phyloP scores from a whole-genome alignment of 352 stramenopile species.

The Pythium folliculosum region DNA sequence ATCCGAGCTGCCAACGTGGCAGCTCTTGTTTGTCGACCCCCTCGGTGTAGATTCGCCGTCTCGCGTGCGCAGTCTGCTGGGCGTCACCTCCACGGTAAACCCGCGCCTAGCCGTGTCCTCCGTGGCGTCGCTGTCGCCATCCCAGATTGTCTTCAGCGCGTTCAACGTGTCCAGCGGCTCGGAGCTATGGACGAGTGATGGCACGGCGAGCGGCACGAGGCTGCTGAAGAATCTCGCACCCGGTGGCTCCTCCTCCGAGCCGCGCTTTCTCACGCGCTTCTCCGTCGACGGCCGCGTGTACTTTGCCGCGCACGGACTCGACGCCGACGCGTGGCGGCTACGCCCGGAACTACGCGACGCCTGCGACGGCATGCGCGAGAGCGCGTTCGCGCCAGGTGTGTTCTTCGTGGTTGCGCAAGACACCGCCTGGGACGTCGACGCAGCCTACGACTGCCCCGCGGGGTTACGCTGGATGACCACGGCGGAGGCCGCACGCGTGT shows the following conservation, averaged over 20 bases:
- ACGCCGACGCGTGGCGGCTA: slow-evolving; percentile 62
- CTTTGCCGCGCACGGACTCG: slow-evolving; percentile 73
- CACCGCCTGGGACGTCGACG: slow-evolving; percentile 60
- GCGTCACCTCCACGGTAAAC: background rate
- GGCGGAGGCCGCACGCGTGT: slow-evolving; percentile 50
- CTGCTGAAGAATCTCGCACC: slow-evolving; percentile 70
- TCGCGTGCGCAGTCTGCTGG: slow-evolving; percentile 12
- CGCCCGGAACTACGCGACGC: slow-evolving; percentile 42
- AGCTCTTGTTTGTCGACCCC: slow-evolving; percentile 31
- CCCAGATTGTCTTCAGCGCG: slow-evolving; percentile 40
- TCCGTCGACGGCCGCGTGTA: slow-evolving; percentile 71
- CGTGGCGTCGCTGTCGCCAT: slow-evolving; percentile 12
- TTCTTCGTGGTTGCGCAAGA: slow-evolving; percentile 71
- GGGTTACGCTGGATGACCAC: slow-evolving; percentile 87
- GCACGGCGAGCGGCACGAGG: slow-evolving; percentile 54
- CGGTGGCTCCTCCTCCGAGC: slow-evolving; percentile 33
- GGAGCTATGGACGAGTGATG: slow-evolving; percentile 86
- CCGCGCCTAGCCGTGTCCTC: background rate
- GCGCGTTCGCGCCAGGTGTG: slow-evolving; percentile 50
- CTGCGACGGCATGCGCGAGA: slow-evolving; percentile 74
- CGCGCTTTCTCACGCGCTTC: slow-evolving; percentile 45
- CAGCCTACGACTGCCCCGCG: slow-evolving; percentile 84
- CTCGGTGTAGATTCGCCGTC: slow-evolving; percentile 1
- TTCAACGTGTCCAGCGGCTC: slow-evolving; percentile 21
- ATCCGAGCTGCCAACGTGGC: background rate